phyloP scores from a whole-genome alignment of 164 flowering plant genomes.

The Vitis amurensis region DNA sequence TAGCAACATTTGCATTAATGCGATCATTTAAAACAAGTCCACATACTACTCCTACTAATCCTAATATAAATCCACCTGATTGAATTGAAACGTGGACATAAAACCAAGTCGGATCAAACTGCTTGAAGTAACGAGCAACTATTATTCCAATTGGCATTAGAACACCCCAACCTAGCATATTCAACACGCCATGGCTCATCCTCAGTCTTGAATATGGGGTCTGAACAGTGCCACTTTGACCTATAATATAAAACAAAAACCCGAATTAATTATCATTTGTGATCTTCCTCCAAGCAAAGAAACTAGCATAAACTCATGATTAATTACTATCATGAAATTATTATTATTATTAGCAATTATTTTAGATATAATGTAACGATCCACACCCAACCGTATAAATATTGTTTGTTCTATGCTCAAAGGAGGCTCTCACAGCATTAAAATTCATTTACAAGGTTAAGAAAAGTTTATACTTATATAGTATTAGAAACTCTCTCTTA shows the following conservation, averaged over 20 bases:
- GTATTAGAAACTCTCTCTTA: too few species aligned
- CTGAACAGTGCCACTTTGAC: constrained; percentile 12
- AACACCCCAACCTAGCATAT: constrained; percentile 72
- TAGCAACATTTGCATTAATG: constrained; percentile 29
- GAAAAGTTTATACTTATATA: too few species aligned
- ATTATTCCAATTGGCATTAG: constrained; percentile 54
- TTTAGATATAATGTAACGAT: too few species aligned
- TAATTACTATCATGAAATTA: too few species aligned
- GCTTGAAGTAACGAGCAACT: constrained; percentile 49
- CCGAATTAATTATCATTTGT: not conserved
- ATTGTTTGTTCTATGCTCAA: too few species aligned
- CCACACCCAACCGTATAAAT: too few species aligned
- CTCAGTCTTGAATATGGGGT: constrained; percentile 23
- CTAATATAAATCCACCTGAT: constrained; percentile 41
- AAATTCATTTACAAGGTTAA: too few species aligned
- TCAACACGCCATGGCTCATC: constrained; percentile 58
- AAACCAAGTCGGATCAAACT: constrained; percentile 72
- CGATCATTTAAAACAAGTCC: constrained; percentile 51
- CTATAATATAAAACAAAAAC: constrained; percentile 14
- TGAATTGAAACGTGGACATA: constrained; percentile 54
- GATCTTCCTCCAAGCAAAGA: too few species aligned
- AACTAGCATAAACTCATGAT: too few species aligned
- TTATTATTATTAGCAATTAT: too few species aligned
- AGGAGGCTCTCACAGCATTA: too few species aligned
- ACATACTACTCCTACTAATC: constrained; percentile 39